Percentiles rank a stretch among this genome's conserved stretches.
Evolutionary conservation across 2,329 filamentous ascomycete species (phyloP).

Genomic region (Diaporthe destruens): DNA sequence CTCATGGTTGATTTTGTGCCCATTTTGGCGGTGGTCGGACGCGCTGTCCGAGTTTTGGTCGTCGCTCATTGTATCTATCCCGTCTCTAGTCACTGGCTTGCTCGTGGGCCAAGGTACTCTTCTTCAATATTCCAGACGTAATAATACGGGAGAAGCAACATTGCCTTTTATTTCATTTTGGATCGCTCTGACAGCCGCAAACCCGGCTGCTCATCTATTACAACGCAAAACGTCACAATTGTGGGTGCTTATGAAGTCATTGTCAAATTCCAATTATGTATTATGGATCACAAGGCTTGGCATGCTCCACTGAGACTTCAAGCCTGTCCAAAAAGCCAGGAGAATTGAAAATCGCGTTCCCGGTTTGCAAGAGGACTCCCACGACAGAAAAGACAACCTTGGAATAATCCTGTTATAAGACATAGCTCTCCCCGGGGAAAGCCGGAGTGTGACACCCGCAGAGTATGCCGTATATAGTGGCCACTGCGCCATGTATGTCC

Average conservation of each 20-base stretch:
- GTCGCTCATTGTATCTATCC: background rate
- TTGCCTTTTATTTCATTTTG: background rate
- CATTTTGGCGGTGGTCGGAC: slow-evolving; percentile 10
- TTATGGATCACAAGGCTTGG: slow-evolving; percentile 12
- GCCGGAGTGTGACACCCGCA: background rate
- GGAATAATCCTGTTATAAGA: background rate
- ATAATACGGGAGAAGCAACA: no score
- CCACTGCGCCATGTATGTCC: no score
- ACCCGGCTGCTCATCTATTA: background rate
- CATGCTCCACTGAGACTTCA: slow-evolving; percentile 18
- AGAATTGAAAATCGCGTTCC: background rate
- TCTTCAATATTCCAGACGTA: background rate
- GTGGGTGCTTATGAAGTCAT: slow-evolving; percentile 29
- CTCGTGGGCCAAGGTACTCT: background rate
- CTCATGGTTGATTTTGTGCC: background rate
- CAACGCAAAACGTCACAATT: slow-evolving; percentile 17
- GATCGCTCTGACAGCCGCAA: background rate
- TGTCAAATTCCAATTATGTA: slow-evolving; percentile 3
- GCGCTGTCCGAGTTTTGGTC: background rate
- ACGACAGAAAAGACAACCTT: no score
- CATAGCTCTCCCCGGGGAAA: background rate
- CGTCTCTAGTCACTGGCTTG: background rate
- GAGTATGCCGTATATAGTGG: no score
- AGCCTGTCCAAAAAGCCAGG: background rate
- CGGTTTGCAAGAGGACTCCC: background rate